A percentile compares a stretch with the other conserved stretches of the same genome.
These are phyloP conservation scores for Monosporascus sp. DNA, from an alignment of 2,329 filamentous ascomycete species.

Conservation along the genomic window DNA sequence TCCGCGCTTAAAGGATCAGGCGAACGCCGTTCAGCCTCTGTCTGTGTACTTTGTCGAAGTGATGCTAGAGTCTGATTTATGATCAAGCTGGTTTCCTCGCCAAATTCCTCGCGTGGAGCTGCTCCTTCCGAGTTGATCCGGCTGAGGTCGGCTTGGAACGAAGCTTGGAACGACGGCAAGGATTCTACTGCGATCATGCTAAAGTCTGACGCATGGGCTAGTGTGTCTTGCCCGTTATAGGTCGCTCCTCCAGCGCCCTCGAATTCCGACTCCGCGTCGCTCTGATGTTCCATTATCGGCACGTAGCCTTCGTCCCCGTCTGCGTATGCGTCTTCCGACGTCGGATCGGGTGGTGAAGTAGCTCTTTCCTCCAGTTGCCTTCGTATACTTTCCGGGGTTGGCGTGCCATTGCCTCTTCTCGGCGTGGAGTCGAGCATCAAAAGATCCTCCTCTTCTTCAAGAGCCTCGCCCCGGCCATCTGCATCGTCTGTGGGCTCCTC, in stretches of 20 bases:
- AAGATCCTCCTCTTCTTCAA: background rate
- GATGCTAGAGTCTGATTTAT: constrained; percentile 51
- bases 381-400: background rate
- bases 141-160: constrained; percentile 37
- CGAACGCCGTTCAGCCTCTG: constrained; percentile 10
- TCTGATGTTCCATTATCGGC: constrained; percentile 19
- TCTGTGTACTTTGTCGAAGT: constrained; percentile 34
- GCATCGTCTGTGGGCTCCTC: background rate
- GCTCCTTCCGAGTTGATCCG: constrained; percentile 23
- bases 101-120: constrained; percentile 38
- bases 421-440: background rate
- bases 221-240: constrained; percentile 31
- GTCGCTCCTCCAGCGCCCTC: constrained; percentile 11
- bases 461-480: background rate
- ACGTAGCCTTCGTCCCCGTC: constrained; percentile 16
- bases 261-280: constrained; percentile 21
- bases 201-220: constrained; percentile 45
- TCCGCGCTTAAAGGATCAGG: constrained; percentile 10
- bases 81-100: constrained; percentile 51
- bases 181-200: constrained; percentile 56
- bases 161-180: constrained; percentile 39
- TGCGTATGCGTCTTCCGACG: constrained; percentile 3
- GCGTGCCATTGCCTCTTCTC: background rate
- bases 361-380: background rate
- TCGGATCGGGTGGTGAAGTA: background rate